Evolutionary conservation across 306 rosid genomes (phyloP).

Genomic region (Rosa chinensis): DNA sequence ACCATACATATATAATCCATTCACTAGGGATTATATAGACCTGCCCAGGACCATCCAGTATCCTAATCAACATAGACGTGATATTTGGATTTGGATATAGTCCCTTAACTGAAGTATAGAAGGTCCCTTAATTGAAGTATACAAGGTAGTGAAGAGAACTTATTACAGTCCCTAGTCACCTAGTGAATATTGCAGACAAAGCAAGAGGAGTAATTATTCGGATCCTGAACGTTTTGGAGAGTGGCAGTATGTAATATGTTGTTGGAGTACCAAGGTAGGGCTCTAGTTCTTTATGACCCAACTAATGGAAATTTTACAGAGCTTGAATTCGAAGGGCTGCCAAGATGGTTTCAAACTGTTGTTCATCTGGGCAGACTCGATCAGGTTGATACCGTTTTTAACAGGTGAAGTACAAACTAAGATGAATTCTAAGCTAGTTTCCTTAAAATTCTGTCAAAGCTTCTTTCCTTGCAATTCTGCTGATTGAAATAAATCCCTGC

Average conservation of each 20-base stretch:
- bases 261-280: conserved; percentile 43
- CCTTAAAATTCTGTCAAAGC: too few species aligned
- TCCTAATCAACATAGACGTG: conserved; percentile 27
- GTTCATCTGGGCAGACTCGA: conserved; percentile 46
- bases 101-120: conserved; percentile 18
- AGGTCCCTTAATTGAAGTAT: not conserved
- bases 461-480: not conserved
- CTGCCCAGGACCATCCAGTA: conserved; percentile 34
- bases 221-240: conserved; percentile 33
- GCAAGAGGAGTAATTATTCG: conserved; percentile 18
- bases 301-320: conserved; percentile 25
- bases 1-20: conserved; percentile 36
- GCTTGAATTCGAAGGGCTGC: conserved; percentile 37
- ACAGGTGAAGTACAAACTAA: not conserved
- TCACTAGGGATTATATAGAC: conserved; percentile 25
- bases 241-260: conserved; percentile 27
- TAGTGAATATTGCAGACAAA: not conserved
- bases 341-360: conserved; percentile 46
- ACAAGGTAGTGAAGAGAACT: conserved; percentile 38
- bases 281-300: conserved; percentile 41
- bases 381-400: conserved; percentile 22
- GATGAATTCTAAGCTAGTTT: not conserved
- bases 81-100: conserved; percentile 44
- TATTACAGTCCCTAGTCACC: too few species aligned
- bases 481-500: not conserved